Evolutionary conservation across 2,329 filamentous ascomycete species (phyloP).

Genomic region (Colletotrichum spinosum): DNA sequence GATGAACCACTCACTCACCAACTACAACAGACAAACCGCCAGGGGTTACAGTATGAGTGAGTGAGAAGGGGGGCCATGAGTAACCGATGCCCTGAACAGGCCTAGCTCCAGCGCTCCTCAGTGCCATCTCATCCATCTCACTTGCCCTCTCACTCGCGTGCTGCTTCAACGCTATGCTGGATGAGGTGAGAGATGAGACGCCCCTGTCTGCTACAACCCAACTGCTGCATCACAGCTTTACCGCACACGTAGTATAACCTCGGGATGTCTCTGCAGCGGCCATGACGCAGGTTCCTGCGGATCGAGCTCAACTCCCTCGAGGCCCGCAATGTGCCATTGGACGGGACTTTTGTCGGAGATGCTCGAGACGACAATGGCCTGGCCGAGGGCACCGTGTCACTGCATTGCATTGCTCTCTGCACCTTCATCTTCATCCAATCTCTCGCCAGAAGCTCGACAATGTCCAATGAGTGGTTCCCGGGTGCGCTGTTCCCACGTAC

Average conservation of each 20-base stretch:
- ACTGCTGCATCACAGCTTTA: no score
- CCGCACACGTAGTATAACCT: background rate
- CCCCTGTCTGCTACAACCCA: no score
- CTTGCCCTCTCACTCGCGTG: background rate
- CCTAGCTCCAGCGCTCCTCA: background rate
- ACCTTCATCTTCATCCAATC: conserved; percentile 11
- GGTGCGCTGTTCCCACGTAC: background rate
- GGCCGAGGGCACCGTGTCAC: conserved; percentile 8
- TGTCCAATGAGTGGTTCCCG: conserved; percentile 9
- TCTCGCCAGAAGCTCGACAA: background rate
- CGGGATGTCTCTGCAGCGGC: conserved; percentile 19
- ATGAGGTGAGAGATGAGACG: no score
- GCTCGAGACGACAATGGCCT: conserved; percentile 1
- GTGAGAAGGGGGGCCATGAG: conserved; percentile 2
- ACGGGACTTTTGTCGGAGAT: conserved; percentile 33
- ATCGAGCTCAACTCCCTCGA: conserved; percentile 32
- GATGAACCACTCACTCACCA: conserved; percentile 14
- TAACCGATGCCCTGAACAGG: conserved; percentile 17
- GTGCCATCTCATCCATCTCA: background rate
- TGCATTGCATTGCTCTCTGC: background rate
- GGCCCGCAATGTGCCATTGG: conserved; percentile 22
- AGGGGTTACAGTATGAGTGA: conserved; percentile 17
- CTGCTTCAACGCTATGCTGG: no score
- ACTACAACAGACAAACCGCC: conserved; percentile 1
- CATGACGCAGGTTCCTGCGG: conserved; percentile 35